These are phyloP conservation scores for Musa troglodytarum DNA, from an alignment of 176 grass and related monocot species.

Conservation along the genomic window DNA sequence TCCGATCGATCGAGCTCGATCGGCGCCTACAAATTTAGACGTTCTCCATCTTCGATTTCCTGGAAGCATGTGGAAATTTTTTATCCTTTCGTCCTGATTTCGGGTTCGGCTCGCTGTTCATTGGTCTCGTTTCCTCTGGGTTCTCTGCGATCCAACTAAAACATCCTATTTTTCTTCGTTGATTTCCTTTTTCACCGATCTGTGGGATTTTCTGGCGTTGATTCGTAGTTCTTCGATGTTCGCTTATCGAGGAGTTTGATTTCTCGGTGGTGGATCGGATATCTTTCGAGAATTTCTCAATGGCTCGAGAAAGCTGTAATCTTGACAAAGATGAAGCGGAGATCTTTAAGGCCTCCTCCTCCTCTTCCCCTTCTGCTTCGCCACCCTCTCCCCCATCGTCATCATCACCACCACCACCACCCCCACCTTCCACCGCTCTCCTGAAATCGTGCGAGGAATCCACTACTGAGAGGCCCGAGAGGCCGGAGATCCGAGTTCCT, in stretches of 20 bases:
- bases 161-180: not conserved
- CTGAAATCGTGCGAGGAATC: conserved; percentile 19
- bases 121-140: not conserved
- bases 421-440: conserved; percentile 14
- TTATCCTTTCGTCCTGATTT: not conserved
- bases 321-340: conserved; percentile 46
- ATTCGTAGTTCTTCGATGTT: not conserved
- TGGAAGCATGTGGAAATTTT: not conserved
- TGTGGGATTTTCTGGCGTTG: not conserved
- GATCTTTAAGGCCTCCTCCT: conserved; percentile 38
- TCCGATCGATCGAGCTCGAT: not conserved
- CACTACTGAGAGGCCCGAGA: conserved; percentile 12
- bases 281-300: not conserved
- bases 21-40: not conserved
- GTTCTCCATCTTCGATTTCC: not conserved
- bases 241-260: not conserved
- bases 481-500: conserved; percentile 11
- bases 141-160: not conserved
- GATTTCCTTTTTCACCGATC: not conserved
- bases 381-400: not conserved
- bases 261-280: not conserved
- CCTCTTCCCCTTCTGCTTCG: conserved; percentile 24
- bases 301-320: conserved; percentile 46
- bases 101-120: not conserved
- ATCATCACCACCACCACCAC: not conserved